Conservation (phyloP, 768 basidiomycete genomes). For the Lactifluus hygrophoroides region DNA sequence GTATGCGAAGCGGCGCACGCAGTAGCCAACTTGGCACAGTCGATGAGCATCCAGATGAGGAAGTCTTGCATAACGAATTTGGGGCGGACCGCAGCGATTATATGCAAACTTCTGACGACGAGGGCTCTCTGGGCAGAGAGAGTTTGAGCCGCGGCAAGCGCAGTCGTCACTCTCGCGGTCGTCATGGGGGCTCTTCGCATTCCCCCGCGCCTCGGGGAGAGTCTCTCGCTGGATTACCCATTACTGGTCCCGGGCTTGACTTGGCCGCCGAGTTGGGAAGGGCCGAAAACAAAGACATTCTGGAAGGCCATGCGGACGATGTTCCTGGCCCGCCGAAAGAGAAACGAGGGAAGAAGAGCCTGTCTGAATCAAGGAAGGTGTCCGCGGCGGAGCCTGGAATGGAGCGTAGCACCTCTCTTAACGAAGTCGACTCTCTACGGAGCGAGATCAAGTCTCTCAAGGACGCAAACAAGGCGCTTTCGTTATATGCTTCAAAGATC, state of each 20-base stretch:
- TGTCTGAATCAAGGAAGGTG: slow-evolving; percentile 26
- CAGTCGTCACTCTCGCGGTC: slow-evolving; percentile 40
- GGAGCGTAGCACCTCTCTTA: slow-evolving; percentile 37
- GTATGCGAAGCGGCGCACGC: slow-evolving; percentile 48
- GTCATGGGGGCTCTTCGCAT: slow-evolving; percentile 43
- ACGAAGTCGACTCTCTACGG: slow-evolving; percentile 67
- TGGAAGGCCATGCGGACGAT: slow-evolving; percentile 47
- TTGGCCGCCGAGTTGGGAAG: slow-evolving; percentile 88
- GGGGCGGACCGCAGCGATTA: slow-evolving; percentile 35
- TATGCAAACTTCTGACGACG: slow-evolving; percentile 32
- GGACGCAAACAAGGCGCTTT: slow-evolving; percentile 93
- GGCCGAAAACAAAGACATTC: slow-evolving; percentile 80
- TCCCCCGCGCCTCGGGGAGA: slow-evolving; percentile 55
- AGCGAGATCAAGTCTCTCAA: slow-evolving; percentile 86
- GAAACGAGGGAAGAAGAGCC: slow-evolving; percentile 36
- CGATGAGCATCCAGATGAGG: slow-evolving; percentile 30
- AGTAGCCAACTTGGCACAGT: slow-evolving; percentile 47
- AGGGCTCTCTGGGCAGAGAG: slow-evolving; percentile 17
- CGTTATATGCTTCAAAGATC: slow-evolving; percentile 94
- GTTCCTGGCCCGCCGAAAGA: slow-evolving; percentile 38
- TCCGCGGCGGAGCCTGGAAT: slow-evolving; percentile 32
- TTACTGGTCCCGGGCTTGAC: slow-evolving; percentile 83
- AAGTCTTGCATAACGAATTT: slow-evolving; percentile 45
- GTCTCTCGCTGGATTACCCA: slow-evolving; percentile 77
- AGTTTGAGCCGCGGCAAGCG: slow-evolving; percentile 35